A percentile compares a stretch with the other conserved stretches of the same genome.
phyloP scores from a whole-genome alignment of 345 rosid genomes.

The Eucalyptus leucophloia region DNA sequence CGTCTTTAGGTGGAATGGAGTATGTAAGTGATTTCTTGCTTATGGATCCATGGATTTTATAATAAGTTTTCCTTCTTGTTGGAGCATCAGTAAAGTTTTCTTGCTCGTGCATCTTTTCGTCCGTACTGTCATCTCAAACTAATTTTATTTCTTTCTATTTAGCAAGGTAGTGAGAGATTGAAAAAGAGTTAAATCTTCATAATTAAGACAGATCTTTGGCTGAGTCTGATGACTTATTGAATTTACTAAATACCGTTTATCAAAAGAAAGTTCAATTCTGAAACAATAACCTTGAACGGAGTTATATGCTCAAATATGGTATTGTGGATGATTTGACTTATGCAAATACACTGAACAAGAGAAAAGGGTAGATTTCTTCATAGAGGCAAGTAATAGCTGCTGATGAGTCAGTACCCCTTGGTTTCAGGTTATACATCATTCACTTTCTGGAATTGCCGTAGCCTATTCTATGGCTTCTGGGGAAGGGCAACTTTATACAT shows the following conservation, averaged over 20 bases:
- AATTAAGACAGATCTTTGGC: background rate
- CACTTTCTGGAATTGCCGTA: conserved; percentile 48
- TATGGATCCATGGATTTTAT: background rate
- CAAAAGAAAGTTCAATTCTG: background rate
- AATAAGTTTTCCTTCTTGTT: background rate
- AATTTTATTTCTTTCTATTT: background rate
- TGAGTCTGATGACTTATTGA: background rate
- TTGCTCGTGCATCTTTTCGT: background rate
- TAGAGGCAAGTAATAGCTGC: background rate
- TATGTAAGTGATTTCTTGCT: conserved; percentile 40
- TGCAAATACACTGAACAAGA: background rate
- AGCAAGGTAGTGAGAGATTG: background rate
- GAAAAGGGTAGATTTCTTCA: background rate
- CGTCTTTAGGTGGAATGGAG: conserved; percentile 80
- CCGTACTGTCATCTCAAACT: background rate
- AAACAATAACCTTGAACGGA: background rate
- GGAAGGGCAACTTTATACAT: conserved; percentile 80
- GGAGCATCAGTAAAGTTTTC: background rate
- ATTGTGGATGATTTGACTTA: background rate
- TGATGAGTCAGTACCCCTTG: background rate
- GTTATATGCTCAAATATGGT: background rate
- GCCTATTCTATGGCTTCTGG: conserved; percentile 66
- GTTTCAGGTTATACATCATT: conserved; percentile 68
- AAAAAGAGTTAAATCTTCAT: background rate
- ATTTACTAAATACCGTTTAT: background rate